Conservation (phyloP, 2,329 filamentous ascomycete genomes). For the Arthroderma sp. region DNA sequence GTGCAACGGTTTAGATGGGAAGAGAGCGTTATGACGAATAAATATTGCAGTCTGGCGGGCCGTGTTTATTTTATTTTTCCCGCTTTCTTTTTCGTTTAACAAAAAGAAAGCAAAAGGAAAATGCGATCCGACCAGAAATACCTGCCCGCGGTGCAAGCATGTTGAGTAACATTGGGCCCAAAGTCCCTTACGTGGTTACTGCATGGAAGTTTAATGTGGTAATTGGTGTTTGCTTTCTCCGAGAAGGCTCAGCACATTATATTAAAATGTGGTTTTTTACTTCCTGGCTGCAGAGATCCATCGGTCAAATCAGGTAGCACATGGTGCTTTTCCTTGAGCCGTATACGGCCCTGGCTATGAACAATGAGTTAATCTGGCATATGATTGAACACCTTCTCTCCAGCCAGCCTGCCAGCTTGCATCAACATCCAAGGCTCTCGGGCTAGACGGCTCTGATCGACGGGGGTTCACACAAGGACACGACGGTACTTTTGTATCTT, state of each 20-base stretch:
- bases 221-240: not conserved
- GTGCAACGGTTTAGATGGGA: conserved; percentile 1
- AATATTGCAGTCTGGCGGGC: not conserved
- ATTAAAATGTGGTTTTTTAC: not conserved
- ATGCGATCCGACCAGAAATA: conserved; percentile 1
- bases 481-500: not conserved
- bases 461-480: not conserved
- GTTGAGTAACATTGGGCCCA: not conserved
- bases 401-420: not conserved
- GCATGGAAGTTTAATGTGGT: not conserved
- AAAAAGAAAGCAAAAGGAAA: not conserved
- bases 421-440: not conserved
- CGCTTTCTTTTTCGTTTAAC: not conserved
- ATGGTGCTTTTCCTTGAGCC: not conserved
- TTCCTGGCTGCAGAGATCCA: not conserved
- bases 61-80: conserved; percentile 1
- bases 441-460: not conserved
- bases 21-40: conserved; percentile 3
- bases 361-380: not conserved
- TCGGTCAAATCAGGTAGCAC: not conserved
- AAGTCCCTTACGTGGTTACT: not conserved
- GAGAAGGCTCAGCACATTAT: not conserved
- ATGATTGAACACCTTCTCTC: not conserved
- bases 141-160: not conserved
- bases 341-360: not conserved